Conservation (phyloP, 169 alveolate species). For the Plasmodium inui region DNA sequence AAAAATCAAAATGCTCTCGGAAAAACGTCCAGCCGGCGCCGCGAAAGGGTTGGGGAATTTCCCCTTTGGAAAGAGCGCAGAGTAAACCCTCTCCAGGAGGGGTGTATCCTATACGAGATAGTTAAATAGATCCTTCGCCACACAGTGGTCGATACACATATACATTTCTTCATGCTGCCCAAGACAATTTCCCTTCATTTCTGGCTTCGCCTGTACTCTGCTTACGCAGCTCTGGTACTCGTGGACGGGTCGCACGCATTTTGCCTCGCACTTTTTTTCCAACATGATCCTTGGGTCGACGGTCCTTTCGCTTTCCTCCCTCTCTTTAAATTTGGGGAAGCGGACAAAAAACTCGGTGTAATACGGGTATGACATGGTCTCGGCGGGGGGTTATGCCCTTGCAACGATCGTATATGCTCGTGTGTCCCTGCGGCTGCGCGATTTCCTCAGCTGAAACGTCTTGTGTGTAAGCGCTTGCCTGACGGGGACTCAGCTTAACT, state of each 20-base stretch:
- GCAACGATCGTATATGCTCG: not conserved
- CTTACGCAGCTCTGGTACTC: conserved; percentile 82
- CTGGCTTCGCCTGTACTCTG: conserved; percentile 82
- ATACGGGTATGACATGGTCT: conserved; percentile 80
- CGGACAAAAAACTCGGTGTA: conserved; percentile 79
- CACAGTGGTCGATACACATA: conserved; percentile 84
- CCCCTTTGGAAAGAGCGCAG: not conserved
- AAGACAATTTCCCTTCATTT: conserved; percentile 83
- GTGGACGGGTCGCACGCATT: conserved; percentile 82
- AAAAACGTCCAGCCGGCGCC: not conserved
- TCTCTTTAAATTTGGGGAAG: conserved; percentile 80
- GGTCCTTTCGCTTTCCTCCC: conserved; percentile 79
- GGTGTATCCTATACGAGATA: conserved; percentile 63
- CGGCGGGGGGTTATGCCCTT: not conserved
- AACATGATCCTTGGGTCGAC: conserved; percentile 83
- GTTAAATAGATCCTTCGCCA: conserved; percentile 79
- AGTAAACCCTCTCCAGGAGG: not conserved
- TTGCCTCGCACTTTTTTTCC: conserved; percentile 82
- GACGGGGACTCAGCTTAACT: not conserved
- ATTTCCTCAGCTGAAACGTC: not conserved
- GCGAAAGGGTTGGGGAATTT: not conserved
- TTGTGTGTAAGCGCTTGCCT: not conserved
- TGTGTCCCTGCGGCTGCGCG: not conserved
- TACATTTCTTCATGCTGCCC: conserved; percentile 84
- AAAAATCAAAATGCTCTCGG: not conserved